Evolutionary conservation across 345 rosid genomes (phyloP), one percentile per base, ranked within the genome.

Genomic region (Populus euphratica): DNA sequence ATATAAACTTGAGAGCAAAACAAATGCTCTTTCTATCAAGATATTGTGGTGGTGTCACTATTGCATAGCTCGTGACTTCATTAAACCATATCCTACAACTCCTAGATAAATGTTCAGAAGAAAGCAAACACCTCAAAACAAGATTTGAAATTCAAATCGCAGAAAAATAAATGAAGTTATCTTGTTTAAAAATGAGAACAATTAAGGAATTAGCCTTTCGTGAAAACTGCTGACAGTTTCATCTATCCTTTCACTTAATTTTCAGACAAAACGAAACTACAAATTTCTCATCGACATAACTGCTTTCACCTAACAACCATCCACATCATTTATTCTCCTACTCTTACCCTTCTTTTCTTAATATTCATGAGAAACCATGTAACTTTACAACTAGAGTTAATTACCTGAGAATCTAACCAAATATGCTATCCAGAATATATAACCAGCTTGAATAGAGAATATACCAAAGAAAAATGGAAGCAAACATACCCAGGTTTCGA

Each of bases 401-500:
- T 49, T 35, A 56, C 35, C 38, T 54, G 0, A 36, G 10, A 54
- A 35, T 56, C 14, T 44, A 25, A 10, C 50, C 66, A 36, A n/a
- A n/a, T 59, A 17, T 31, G 4, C 8, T n/a, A 13, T 5, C 21
- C 14, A 3, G 29, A 72, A 72, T 17, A 50, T 21, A 31, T 21
- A 52, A 72, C 23, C 63, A 50, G 52, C 21, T 49, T 10, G 66
- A 29, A 73, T 23, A 13, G 41, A 38, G 4, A 43, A n/a, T 3
- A 31, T 25, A 9, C 29, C 68, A 38, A 14, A 21, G 67, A 76
- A 33, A 20, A 47, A 2, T 52, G 41, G 72, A 44, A 38, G n/a
- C 47, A 73, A 73, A 76, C 87, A 63, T 84, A 91, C 97, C 98
- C 98, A 36, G 90, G 69, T 79, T 87, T 90, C 31, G 91, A 86